A percentile compares a stretch with the other conserved stretches of the same genome.
Conservation (phyloP, 73 alveolate genomes). For the Stentor coeruleus region DNA sequence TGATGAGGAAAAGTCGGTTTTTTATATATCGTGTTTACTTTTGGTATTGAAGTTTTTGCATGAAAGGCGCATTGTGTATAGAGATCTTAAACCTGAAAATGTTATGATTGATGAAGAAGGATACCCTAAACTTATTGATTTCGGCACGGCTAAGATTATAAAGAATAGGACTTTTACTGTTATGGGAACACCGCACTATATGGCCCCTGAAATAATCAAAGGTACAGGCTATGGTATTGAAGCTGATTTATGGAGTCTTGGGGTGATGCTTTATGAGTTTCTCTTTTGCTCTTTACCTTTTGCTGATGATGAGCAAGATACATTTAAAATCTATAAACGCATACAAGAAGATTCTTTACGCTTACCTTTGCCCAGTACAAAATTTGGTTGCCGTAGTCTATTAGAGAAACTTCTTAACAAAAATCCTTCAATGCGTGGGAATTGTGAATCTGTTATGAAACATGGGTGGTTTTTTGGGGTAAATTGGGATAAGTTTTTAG, state of each 20-base stretch:
- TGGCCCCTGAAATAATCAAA: slow-evolving; percentile 26
- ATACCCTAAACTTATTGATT: slow-evolving; percentile 42
- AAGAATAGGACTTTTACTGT: neutral
- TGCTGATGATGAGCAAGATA: neutral
- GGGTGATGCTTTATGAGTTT: neutral
- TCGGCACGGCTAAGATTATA: slow-evolving; percentile 46
- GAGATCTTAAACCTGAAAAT: slow-evolving; percentile 74
- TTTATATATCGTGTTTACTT: slow-evolving; percentile 38
- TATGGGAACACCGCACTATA: slow-evolving; percentile 26
- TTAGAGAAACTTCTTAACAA: slow-evolving; percentile 1
- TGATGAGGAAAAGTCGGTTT: slow-evolving; percentile 38
- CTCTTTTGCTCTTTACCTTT: neutral
- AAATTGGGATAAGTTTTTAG: neutral
- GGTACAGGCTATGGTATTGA: slow-evolving; percentile 20
- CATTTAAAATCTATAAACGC: neutral
- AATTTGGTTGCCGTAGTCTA: slow-evolving; percentile 20
- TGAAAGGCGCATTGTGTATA: slow-evolving; percentile 41
- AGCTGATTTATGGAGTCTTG: neutral
- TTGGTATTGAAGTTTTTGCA: slow-evolving; percentile 55
- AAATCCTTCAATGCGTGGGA: slow-evolving; percentile 7
- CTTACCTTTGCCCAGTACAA: neutral
- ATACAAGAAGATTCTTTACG: neutral
- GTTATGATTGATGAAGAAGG: slow-evolving; percentile 63
- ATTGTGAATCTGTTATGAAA: neutral
- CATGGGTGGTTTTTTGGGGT: neutral